phyloP scores from a whole-genome alignment of 139 green algal species.

The Desmodesmus armatus region DNA sequence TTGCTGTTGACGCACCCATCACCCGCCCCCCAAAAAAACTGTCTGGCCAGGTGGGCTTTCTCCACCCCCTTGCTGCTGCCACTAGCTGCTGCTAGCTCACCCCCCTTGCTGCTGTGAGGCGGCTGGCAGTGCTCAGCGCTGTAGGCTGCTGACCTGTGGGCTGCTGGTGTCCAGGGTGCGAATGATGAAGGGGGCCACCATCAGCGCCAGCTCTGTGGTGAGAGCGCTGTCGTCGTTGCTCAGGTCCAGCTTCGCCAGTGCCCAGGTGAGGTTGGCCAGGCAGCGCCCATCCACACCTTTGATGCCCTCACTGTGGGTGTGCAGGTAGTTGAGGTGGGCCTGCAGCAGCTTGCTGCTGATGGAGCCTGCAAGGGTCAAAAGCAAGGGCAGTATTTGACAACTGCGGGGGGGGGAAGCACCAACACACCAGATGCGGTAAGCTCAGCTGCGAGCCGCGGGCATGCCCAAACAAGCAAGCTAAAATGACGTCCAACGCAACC shows the following conservation, averaged over 20 bases:
- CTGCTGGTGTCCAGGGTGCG: conserved; percentile 52
- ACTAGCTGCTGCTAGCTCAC: not conserved
- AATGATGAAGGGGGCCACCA: conserved; percentile 55
- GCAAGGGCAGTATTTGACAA: no score
- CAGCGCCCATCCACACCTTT: conserved; percentile 68
- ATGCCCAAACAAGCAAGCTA: no score
- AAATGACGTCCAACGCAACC: no score
- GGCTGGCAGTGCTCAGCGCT: not conserved
- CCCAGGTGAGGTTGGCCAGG: conserved; percentile 67
- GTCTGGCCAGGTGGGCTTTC: no score
- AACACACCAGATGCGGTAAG: no score
- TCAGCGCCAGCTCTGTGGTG: conserved; percentile 60
- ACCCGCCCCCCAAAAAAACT: no score
- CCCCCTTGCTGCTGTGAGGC: no score
- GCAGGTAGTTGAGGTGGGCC: conserved; percentile 55
- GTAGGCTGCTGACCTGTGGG: conserved; percentile 49
- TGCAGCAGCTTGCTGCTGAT: conserved; percentile 61
- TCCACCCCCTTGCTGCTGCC: not conserved
- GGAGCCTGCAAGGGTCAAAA: conserved; percentile 53
- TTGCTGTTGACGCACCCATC: not conserved
- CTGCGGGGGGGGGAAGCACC: no score
- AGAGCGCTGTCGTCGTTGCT: conserved; percentile 42
- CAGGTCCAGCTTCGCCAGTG: conserved; percentile 68
- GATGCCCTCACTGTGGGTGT: conserved; percentile 45
- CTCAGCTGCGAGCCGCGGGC: no score